phyloP scores from a whole-genome alignment of 164 flowering plant species.

The Hamamelis virginiana region DNA sequence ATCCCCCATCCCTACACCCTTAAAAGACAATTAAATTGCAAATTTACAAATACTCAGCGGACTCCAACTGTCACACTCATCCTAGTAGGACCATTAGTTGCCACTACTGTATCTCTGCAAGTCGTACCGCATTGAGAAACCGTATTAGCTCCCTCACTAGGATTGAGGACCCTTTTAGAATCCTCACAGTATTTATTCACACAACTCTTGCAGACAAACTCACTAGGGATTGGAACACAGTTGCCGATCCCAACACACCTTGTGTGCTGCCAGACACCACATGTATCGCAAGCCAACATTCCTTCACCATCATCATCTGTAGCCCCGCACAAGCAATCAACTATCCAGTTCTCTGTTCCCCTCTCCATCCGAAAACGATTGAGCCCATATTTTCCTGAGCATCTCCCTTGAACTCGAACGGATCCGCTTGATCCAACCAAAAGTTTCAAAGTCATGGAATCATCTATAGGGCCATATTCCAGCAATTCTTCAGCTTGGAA shows the following conservation, averaged over 20 bases:
- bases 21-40: too few species aligned
- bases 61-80: constrained; percentile 13
- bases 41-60: not conserved
- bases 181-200: not conserved
- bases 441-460: constrained; percentile 24
- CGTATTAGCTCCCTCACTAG: not conserved
- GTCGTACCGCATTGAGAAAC: not conserved
- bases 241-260: constrained; percentile 45
- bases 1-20: too few species aligned
- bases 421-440: constrained; percentile 26
- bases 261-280: constrained; percentile 72
- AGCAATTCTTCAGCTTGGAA: constrained; percentile 29
- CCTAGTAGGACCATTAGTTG: not conserved
- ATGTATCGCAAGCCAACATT: constrained; percentile 62
- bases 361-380: constrained; percentile 27
- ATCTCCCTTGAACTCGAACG: constrained; percentile 28
- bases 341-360: constrained; percentile 37
- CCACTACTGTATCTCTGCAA: constrained; percentile 18
- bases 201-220: constrained; percentile 44
- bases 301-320: constrained; percentile 52
- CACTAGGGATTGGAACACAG: constrained; percentile 30
- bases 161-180: not conserved
- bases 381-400: constrained; percentile 25
- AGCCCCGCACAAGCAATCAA: constrained; percentile 43
- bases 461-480: constrained; percentile 26